Evolutionary conservation across 2,329 filamentous ascomycete species (phyloP).

Genomic region (Aotearoamyces nothofagi): DNA sequence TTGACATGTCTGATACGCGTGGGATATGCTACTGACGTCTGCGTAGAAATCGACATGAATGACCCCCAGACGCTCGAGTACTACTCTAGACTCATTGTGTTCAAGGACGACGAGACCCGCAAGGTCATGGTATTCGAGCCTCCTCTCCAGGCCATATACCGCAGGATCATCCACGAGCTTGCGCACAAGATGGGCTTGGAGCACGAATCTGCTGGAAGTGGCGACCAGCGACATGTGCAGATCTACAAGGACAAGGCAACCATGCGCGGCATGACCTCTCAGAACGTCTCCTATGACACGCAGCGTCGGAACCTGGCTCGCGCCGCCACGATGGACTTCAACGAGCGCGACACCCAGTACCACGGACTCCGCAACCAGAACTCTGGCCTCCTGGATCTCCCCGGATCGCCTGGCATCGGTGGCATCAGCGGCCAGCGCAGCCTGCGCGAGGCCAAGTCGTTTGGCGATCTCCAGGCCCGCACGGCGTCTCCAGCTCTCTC

Average conservation of each 20-base stretch:
- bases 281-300: slow-evolving; percentile 40
- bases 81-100: slow-evolving; percentile 80
- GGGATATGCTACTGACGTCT: slow-evolving; percentile 30
- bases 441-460: slow-evolving; percentile 87
- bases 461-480: slow-evolving; percentile 87
- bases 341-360: slow-evolving; percentile 53
- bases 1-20: too few species aligned
- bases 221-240: slow-evolving; percentile 78
- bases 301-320: slow-evolving; percentile 77
- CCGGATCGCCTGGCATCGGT: slow-evolving; percentile 56
- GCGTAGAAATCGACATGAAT: slow-evolving; percentile 72
- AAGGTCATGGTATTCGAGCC: slow-evolving; percentile 77
- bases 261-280: slow-evolving; percentile 11
- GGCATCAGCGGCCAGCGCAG: slow-evolving; percentile 58
- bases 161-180: slow-evolving; percentile 82
- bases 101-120: slow-evolving; percentile 64
- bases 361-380: slow-evolving; percentile 66
- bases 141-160: slow-evolving; percentile 66
- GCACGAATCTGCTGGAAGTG: slow-evolving; percentile 78
- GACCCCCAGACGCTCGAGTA: slow-evolving; percentile 76
- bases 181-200: slow-evolving; percentile 90
- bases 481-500: slow-evolving; percentile 87
- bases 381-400: slow-evolving; percentile 68
- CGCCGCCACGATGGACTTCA: slow-evolving; percentile 95
- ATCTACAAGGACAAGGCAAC: slow-evolving; percentile 53